Conservation (phyloP, 192 early-diverging fungal genomes). For the Endogone sp. region DNA sequence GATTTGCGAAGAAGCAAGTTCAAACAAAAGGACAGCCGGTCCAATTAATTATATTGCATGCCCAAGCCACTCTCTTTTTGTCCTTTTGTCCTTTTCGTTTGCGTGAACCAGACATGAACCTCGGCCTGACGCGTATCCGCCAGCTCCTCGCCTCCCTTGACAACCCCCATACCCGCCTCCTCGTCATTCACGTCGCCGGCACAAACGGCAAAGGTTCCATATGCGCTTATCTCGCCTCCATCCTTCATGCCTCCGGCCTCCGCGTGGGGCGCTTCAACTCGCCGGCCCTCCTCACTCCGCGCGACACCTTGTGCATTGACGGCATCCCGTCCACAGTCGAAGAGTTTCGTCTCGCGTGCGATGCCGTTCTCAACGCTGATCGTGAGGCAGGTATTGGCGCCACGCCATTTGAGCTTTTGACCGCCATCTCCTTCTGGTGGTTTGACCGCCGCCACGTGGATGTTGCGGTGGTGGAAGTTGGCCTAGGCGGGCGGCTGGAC, state of each 20-base stretch:
- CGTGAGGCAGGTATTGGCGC: constrained; percentile 32
- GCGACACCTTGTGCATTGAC: constrained; percentile 63
- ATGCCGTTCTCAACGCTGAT: constrained; percentile 39
- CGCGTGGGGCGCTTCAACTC: constrained; percentile 69
- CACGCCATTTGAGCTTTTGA: constrained; percentile 71
- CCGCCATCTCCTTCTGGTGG: constrained; percentile 54
- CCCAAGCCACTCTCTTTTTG: too few relatives aligned
- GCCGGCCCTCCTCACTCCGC: constrained; percentile 68
- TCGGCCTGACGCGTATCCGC: constrained; percentile 47
- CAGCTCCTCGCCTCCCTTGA: constrained; percentile 32
- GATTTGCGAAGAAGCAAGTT: constrained; percentile 4
- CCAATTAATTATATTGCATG: too few relatives aligned
- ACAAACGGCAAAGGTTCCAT: constrained; percentile 91
- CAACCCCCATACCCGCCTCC: constrained; percentile 38
- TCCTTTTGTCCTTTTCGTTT: too few relatives aligned
- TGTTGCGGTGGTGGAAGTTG: constrained; percentile 79
- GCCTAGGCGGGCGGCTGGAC: constrained; percentile 72
- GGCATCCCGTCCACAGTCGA: constrained; percentile 34
- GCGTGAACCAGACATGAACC: constrained; percentile 43
- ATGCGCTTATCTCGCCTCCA: constrained; percentile 50
- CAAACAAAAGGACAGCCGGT: too few relatives aligned
- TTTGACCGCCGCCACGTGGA: constrained; percentile 58
- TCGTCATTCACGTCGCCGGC: constrained; percentile 74
- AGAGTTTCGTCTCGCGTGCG: constrained; percentile 36
- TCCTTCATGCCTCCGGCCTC: constrained; percentile 18